phyloP scores from a whole-genome alignment of 2,329 filamentous ascomycete species.

The Penicillium sp. region DNA sequence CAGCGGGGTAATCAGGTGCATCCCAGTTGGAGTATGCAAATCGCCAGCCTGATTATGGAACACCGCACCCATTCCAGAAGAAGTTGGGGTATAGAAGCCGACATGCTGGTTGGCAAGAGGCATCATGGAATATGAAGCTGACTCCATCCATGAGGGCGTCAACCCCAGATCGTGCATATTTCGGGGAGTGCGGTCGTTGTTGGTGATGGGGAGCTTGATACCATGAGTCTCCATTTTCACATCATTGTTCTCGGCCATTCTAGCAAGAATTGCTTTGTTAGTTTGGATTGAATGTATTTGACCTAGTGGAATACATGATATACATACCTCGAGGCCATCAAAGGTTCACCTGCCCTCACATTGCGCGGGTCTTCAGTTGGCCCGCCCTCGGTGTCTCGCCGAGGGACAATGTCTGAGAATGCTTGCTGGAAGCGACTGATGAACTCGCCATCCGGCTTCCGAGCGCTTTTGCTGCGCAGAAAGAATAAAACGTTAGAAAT shows the following conservation, averaged over 20 bases:
- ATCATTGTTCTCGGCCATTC: conserved; percentile 32
- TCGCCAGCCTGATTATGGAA: conserved; percentile 84
- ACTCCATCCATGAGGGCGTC: conserved; percentile 84
- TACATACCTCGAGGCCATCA: conserved; percentile 29
- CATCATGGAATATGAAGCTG: conserved; percentile 77
- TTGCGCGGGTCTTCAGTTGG: conserved; percentile 19
- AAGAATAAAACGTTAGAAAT: not conserved
- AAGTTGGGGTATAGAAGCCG: conserved; percentile 85
- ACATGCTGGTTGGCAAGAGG: conserved; percentile 76
- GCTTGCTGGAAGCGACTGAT: conserved; percentile 79
- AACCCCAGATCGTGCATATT: conserved; percentile 83
- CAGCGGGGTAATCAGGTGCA: conserved; percentile 76
- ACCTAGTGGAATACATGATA: not conserved
- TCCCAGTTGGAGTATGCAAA: conserved; percentile 75
- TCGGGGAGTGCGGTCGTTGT: conserved; percentile 76
- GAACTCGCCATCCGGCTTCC: conserved; percentile 83
- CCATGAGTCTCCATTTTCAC: conserved; percentile 49
- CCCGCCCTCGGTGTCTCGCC: conserved; percentile 43
- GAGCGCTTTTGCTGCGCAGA: conserved; percentile 63
- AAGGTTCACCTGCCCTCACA: conserved; percentile 11
- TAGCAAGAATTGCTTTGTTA: not conserved
- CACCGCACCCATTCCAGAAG: conserved; percentile 71
- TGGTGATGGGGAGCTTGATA: conserved; percentile 57
- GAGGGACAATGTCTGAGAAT: conserved; percentile 70
- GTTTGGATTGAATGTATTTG: not conserved